phyloP scores from a whole-genome alignment of 306 rosid species.

The Cucurbita ficifolia region DNA sequence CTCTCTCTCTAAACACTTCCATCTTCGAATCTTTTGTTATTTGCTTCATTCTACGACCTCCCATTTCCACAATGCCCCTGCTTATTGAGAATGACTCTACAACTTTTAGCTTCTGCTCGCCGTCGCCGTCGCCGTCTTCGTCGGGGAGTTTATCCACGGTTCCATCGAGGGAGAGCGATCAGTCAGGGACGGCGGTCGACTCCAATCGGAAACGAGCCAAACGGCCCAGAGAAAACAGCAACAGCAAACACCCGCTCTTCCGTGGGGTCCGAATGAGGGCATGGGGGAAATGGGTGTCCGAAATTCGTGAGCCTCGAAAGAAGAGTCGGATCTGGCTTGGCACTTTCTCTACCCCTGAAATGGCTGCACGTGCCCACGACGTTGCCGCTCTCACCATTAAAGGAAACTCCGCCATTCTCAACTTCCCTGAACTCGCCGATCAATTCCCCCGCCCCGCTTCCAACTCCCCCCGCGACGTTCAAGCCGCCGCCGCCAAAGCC shows the following conservation, averaged over 20 bases:
- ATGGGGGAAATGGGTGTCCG: conserved; percentile 99
- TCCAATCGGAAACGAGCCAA: conserved; percentile 23
- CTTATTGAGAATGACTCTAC: not conserved
- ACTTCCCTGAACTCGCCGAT: conserved; percentile 67
- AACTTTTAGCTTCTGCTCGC: not conserved
- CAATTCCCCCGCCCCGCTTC: conserved; percentile 65
- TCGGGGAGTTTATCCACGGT: not conserved
- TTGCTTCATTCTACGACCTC: too few species aligned
- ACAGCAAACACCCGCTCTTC: conserved; percentile 51
- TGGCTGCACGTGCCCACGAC: conserved; percentile 99
- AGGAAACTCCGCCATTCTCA: conserved; percentile 76
- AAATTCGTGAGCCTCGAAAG: conserved; percentile 87
- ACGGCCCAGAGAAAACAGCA: conserved; percentile 22
- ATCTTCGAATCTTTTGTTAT: too few species aligned
- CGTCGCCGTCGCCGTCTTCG: not conserved
- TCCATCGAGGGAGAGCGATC: too few species aligned
- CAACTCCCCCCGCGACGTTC: conserved; percentile 67
- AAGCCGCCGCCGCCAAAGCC: conserved; percentile 77
- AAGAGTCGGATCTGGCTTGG: conserved; percentile 98
- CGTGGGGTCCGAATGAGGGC: conserved; percentile 91
- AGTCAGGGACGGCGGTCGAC: not conserved
- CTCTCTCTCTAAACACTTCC: not conserved
- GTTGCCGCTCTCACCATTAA: conserved; percentile 72
- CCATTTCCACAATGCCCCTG: too few species aligned
- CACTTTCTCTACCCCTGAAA: conserved; percentile 74